Evolutionary conservation across 805 yeast species (phyloP).

Genomic region (Pichia membranifaciens): DNA sequence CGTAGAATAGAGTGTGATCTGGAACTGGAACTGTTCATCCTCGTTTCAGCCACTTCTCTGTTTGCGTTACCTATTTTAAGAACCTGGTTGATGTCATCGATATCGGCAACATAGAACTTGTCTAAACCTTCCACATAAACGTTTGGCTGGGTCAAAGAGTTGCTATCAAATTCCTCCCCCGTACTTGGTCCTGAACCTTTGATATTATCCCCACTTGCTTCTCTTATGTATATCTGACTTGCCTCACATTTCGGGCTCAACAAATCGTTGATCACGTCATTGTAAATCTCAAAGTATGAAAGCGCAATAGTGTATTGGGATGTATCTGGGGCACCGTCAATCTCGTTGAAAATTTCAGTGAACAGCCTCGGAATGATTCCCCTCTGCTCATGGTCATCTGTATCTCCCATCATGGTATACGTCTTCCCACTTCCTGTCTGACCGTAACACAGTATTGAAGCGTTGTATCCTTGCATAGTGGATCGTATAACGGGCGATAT

Average conservation of each 20-base stretch:
- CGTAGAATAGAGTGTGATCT: conserved; percentile 79
- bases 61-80: conserved; percentile 52
- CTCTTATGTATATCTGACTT: conserved; percentile 49
- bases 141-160: conserved; percentile 34
- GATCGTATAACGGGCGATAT: conserved; percentile 62
- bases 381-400: conserved; percentile 30
- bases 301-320: conserved; percentile 41
- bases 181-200: conserved; percentile 22
- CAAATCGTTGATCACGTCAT: conserved; percentile 71
- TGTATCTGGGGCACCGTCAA: conserved; percentile 21
- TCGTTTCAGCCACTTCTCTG: conserved; percentile 42
- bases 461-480: conserved; percentile 54
- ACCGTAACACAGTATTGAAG: conserved; percentile 51
- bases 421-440: conserved; percentile 86
- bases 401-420: conserved; percentile 68
- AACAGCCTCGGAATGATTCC: conserved; percentile 75
- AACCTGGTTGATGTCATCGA: conserved; percentile 51
- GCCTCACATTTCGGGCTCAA: conserved; percentile 36
- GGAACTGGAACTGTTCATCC: conserved; percentile 45
- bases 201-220: conserved; percentile 39
- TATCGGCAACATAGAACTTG: conserved; percentile 51
- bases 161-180: too few relatives aligned
- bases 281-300: conserved; percentile 74
- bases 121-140: conserved; percentile 68
- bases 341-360: conserved; percentile 55